phyloP scores from a whole-genome alignment of 768 basidiomycete species.

The Fomitopsis pulvina region DNA sequence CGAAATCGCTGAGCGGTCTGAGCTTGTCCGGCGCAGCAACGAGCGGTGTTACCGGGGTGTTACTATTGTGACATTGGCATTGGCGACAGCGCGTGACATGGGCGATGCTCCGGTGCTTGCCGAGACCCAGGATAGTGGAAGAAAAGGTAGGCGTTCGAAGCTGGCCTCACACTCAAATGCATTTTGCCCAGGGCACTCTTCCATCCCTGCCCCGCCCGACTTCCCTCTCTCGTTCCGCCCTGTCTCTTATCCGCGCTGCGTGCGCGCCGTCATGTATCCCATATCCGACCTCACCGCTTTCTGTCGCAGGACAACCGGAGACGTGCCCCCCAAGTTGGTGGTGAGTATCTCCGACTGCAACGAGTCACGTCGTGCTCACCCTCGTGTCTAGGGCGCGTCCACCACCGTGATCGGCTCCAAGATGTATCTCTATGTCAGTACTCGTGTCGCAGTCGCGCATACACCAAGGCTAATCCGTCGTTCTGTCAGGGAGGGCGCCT shows the following conservation, averaged over 20 bases:
- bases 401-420: conserved; percentile 86
- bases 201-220: not conserved
- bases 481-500: conserved; percentile 70
- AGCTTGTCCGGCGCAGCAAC: too few species aligned
- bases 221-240: not conserved
- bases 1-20: too few species aligned
- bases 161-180: not conserved
- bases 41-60: not conserved
- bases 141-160: not conserved
- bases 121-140: not conserved
- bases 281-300: conserved; percentile 88
- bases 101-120: not conserved
- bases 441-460: not conserved
- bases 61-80: not conserved
- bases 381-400: conserved; percentile 61
- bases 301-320: conserved; percentile 75
- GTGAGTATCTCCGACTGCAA: conserved; percentile 37
- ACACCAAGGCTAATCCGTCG: not conserved
- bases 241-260: conserved; percentile 6
- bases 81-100: not conserved
- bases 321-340: conserved; percentile 84
- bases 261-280: conserved; percentile 49
- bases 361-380: not conserved
- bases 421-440: conserved; percentile 81
- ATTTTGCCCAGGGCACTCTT: not conserved